phyloP scores from a whole-genome alignment of 139 green algal species.

The Coelastrella sp. region DNA sequence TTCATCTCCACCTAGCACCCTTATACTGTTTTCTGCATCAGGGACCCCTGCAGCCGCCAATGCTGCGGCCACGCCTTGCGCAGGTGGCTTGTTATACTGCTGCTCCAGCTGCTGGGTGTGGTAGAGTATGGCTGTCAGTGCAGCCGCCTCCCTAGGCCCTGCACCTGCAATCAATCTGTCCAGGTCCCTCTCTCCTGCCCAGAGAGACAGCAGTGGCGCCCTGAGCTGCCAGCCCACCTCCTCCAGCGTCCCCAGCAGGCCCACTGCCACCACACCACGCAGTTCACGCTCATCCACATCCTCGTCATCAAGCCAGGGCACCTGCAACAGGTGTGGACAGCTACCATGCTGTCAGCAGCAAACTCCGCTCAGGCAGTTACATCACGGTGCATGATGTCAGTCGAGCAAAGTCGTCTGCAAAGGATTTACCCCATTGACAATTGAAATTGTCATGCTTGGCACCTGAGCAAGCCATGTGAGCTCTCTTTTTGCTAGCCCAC shows the following conservation, averaged over 20 bases:
- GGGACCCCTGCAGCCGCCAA: conserved; percentile 20
- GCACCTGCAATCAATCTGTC: background rate
- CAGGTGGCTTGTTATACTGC: conserved; percentile 20
- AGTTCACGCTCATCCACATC: conserved; percentile 48
- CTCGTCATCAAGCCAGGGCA: conserved; percentile 45
- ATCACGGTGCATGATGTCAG: background rate
- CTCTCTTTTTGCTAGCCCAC: background rate
- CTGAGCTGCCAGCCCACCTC: conserved; percentile 46
- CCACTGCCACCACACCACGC: conserved; percentile 36
- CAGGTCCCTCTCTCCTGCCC: conserved; percentile 41
- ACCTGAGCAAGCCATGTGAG: too few species aligned
- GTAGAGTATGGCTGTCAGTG: conserved; percentile 32
- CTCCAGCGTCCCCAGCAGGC: conserved; percentile 48
- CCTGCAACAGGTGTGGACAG: background rate
- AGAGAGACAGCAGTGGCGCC: conserved; percentile 5
- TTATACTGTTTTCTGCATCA: background rate
- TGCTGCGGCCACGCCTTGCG: conserved; percentile 6
- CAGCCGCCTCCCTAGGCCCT: conserved; percentile 21
- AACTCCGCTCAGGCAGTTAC: background rate
- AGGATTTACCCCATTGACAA: too few species aligned
- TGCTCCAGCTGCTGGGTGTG: conserved; percentile 43
- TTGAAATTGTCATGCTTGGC: too few species aligned
- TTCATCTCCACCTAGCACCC: background rate
- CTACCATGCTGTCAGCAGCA: background rate
- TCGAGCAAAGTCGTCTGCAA: too few species aligned